These are phyloP conservation scores for Przewalskia tangutica DNA, from an alignment of 257 asterid genomes.

Conservation along the genomic window DNA sequence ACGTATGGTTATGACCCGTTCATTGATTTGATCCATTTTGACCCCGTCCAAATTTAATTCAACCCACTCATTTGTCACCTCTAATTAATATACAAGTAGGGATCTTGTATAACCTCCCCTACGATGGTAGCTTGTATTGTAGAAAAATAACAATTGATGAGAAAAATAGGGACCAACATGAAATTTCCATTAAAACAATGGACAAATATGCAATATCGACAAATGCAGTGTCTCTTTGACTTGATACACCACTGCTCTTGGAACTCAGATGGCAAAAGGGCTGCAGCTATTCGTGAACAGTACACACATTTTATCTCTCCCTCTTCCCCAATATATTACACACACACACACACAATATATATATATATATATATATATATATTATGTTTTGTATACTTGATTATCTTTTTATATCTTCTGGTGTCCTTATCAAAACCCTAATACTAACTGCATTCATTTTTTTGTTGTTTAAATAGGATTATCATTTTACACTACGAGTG, in stretches of 20 bases:
- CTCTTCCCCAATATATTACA: background rate
- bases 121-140: too few species aligned
- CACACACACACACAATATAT: too few species aligned
- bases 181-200: background rate
- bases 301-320: conserved; percentile 4
- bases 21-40: too few species aligned
- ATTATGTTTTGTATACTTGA: background rate
- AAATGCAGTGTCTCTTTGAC: background rate
- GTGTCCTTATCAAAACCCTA: background rate
- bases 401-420: background rate
- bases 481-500: conserved; percentile 57
- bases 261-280: conserved; percentile 34
- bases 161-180: background rate
- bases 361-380: background rate
- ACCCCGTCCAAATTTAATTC: too few species aligned
- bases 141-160: background rate
- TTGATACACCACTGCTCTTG: background rate
- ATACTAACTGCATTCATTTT: background rate
- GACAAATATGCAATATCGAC: background rate
- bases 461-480: conserved; percentile 28
- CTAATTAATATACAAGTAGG: too few species aligned
- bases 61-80: too few species aligned
- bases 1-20: too few species aligned
- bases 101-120: too few species aligned
- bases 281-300: conserved; percentile 60